Conservation (phyloP, 192 early-diverging fungal species). For the Phlyctochytrium planicorne region DNA sequence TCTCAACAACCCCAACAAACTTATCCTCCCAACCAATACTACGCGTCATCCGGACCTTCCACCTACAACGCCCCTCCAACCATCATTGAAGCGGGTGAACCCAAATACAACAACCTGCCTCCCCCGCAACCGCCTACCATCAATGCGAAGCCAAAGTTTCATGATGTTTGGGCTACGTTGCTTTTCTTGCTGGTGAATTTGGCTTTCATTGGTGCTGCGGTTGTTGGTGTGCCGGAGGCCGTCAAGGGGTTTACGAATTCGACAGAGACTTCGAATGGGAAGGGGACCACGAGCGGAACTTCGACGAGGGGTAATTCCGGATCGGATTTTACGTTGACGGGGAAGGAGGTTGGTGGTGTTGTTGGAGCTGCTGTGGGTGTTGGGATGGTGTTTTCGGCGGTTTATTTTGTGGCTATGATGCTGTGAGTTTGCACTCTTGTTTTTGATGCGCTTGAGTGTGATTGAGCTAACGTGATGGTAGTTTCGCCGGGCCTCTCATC, state of each 20-base stretch:
- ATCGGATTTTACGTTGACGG: conserved; percentile 30
- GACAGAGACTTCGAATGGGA: background rate
- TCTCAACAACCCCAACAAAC: background rate
- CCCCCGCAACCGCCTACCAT: background rate
- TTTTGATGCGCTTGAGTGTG: too few relatives aligned
- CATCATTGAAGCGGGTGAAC: background rate
- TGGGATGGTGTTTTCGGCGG: background rate
- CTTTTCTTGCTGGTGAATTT: conserved; percentile 56
- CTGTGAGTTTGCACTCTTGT: conserved; percentile 1
- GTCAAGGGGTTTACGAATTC: conserved; percentile 5
- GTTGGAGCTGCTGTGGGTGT: conserved; percentile 35
- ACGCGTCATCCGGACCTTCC: background rate
- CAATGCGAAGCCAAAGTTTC: background rate
- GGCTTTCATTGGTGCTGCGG: conserved; percentile 54
- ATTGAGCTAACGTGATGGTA: too few relatives aligned
- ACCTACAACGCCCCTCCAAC: too few relatives aligned
- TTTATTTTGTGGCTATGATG: background rate
- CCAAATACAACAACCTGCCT: background rate
- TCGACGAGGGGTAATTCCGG: conserved; percentile 16
- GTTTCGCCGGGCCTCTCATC: conserved; percentile 47
- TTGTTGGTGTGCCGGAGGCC: conserved; percentile 37
- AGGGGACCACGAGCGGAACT: background rate
- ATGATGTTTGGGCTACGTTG: conserved; percentile 68
- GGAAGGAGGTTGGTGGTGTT: conserved; percentile 30
- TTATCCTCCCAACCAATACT: background rate